phyloP scores from a whole-genome alignment of 345 rosid genomes.

The Sonneratia caseolaris region DNA sequence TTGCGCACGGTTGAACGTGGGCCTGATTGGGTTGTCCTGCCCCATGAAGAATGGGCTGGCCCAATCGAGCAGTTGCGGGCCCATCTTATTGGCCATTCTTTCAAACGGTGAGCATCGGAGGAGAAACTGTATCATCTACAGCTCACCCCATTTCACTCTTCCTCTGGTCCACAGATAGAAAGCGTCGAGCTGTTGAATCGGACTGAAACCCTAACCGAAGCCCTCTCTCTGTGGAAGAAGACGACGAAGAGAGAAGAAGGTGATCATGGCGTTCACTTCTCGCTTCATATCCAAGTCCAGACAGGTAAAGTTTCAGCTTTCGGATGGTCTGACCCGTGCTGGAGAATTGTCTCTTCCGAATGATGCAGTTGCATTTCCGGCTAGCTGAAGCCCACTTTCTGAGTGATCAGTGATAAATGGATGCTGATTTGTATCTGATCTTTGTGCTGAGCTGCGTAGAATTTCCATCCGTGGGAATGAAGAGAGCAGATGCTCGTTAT shows the following conservation, averaged over 20 bases:
- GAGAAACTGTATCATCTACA: background rate
- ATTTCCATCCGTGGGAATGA: background rate
- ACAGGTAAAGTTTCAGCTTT: constrained; percentile 35
- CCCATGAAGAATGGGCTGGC: too few species aligned
- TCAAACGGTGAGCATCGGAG: too few species aligned
- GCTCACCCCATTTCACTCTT: background rate
- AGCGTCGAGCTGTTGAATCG: background rate
- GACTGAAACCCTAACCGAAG: constrained; percentile 9
- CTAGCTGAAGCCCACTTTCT: background rate
- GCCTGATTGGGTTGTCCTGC: too few species aligned
- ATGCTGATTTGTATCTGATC: background rate
- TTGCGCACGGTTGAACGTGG: too few species aligned
- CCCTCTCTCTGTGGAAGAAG: background rate
- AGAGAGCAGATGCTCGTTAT: background rate
- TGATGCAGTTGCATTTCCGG: constrained; percentile 1
- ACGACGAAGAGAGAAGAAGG: constrained; percentile 3
- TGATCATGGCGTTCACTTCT: constrained; percentile 59
- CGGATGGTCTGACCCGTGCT: background rate
- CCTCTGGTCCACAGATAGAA: background rate
- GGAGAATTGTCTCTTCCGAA: background rate
- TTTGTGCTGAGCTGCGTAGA: background rate
- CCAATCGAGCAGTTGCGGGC: too few species aligned
- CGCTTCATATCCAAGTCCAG: constrained; percentile 68
- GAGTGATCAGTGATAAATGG: background rate
- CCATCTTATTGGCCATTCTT: too few species aligned